A percentile compares a stretch with the other conserved stretches of the same genome.
phyloP scores from a whole-genome alignment of 1,284 basidiomycete genomes.

The Mycena citricolor region DNA sequence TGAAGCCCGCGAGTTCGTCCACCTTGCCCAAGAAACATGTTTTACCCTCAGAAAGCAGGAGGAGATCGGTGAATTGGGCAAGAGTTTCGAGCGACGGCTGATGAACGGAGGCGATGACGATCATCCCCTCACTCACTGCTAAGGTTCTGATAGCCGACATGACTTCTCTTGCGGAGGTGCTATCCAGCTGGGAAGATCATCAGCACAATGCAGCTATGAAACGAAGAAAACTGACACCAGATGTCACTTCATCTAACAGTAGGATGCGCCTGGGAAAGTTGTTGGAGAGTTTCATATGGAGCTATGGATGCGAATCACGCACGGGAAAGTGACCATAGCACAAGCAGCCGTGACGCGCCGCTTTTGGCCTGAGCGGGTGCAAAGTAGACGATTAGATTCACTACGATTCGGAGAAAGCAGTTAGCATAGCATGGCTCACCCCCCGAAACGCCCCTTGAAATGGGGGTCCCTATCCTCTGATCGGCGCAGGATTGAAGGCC shows the following conservation, averaged over 20 bases:
- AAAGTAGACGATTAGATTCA: too few species aligned
- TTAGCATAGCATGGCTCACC: slow-evolving; percentile 25
- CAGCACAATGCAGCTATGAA: slow-evolving; percentile 3
- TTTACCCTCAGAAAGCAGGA: slow-evolving; percentile 54
- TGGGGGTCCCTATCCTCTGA: slow-evolving; percentile 56
- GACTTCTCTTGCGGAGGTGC: slow-evolving; percentile 57
- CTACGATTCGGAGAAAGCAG: neutral
- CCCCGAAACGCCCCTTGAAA: slow-evolving; percentile 62
- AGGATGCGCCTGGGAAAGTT: slow-evolving; percentile 42
- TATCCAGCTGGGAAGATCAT: slow-evolving; percentile 46
- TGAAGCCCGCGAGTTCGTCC: slow-evolving; percentile 39
- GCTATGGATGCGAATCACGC: slow-evolving; percentile 23
- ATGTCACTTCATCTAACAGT: slow-evolving; percentile 63
- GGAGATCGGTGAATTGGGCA: slow-evolving; percentile 55
- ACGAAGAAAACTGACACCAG: slow-evolving; percentile 39
- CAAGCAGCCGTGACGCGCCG: slow-evolving; percentile 65
- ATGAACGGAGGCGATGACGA: slow-evolving; percentile 66
- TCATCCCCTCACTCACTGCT: slow-evolving; percentile 44
- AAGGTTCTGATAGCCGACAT: slow-evolving; percentile 48
- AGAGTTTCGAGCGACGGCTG: slow-evolving; percentile 60
- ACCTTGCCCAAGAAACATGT: slow-evolving; percentile 46
- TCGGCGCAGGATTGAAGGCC: slow-evolving; percentile 57
- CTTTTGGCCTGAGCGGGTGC: slow-evolving; percentile 48
- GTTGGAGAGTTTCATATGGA: too few species aligned
- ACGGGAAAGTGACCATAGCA: slow-evolving; percentile 61